Base-by-base conservation (phyloP, 2,329 filamentous ascomycete genomes). In the Talaromyces sp. region DNA sequence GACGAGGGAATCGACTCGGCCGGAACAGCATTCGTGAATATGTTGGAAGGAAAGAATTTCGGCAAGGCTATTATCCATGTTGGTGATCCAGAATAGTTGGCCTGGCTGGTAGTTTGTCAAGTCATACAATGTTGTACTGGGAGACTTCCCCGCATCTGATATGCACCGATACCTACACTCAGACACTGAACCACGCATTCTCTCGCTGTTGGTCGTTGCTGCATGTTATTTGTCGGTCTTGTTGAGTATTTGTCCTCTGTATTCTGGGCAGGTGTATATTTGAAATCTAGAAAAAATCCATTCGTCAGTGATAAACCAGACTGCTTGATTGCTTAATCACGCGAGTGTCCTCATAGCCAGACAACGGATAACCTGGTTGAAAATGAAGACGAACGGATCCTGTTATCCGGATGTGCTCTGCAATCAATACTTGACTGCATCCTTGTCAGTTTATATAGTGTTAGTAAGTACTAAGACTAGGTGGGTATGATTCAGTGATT, bases 31-130 rank as follows among this genome's bases (percentile, higher is more conserved):
- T 83, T 96, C 67, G 78, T 94, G 17, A 90, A 88, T 10, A 88
- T 96, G 82, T 83, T 95, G 61, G 77, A 86, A 72, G 92, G 92
- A 61, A 85, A 90, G 79, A 96, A 96, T 81, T 91, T 93, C 78
- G 92, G 92, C 71, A 96, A 96, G 85, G 90, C 91, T 17, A 85
- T 95, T 27, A 73, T 95, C 71, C 90, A 91, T 82, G 49, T 67
- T 38, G 65, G 61, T 54, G 65, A 67, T 47, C 65, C 65, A 10
- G 65, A 66, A 49, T 64, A 51, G 43, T 27, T 31, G 27, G n/a
- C n/a, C 2, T 22, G 11, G 13, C 22, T 27, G 25, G 19, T 27
- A 29, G 45, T 22, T 15, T 13, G 47, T 51, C 22, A 27, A 13
- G 51, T 54, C 51, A 36, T 54, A 54, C 51, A 54, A 56, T 22